phyloP scores from a whole-genome alignment of 2,329 filamentous ascomycete genomes.

The Penicillium sp. region DNA sequence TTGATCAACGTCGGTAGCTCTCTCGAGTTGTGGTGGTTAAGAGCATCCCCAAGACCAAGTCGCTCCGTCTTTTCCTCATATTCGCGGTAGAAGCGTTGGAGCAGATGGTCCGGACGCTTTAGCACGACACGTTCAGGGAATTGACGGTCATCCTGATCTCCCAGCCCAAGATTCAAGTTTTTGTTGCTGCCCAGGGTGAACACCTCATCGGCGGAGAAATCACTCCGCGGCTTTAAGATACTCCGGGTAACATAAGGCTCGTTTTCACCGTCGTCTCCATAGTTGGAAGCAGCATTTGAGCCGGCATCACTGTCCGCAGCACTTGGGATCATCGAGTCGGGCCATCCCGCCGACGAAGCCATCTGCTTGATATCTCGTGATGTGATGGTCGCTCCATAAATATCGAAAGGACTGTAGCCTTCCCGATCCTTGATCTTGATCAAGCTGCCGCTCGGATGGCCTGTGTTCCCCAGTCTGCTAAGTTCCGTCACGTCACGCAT shows the following conservation, averaged over 20 bases:
- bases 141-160: constrained; percentile 92
- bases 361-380: constrained; percentile 59
- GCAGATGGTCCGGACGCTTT: constrained; percentile 69
- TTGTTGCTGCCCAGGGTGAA: constrained; percentile 96
- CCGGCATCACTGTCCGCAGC: constrained; percentile 39
- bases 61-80: constrained; percentile 47
- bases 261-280: constrained; percentile 49
- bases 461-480: constrained; percentile 51
- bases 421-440: constrained; percentile 96
- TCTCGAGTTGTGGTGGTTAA: constrained; percentile 36
- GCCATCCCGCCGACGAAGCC: constrained; percentile 32
- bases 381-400: constrained; percentile 84
- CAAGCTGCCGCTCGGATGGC: constrained; percentile 64
- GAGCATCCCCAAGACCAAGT: constrained; percentile 18
- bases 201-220: constrained; percentile 70
- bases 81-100: constrained; percentile 69
- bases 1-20: constrained; percentile 70
- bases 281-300: constrained; percentile 28
- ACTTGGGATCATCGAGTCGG: constrained; percentile 41
- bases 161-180: constrained; percentile 85
- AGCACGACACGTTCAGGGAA: constrained; percentile 80
- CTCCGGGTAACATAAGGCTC: constrained; percentile 32
- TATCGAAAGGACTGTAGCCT: constrained; percentile 87
- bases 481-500: constrained; percentile 61
- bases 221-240: constrained; percentile 32